Conservation (phyloP, 2,329 filamentous ascomycete species). For the Aspergillus amoenus region DNA sequence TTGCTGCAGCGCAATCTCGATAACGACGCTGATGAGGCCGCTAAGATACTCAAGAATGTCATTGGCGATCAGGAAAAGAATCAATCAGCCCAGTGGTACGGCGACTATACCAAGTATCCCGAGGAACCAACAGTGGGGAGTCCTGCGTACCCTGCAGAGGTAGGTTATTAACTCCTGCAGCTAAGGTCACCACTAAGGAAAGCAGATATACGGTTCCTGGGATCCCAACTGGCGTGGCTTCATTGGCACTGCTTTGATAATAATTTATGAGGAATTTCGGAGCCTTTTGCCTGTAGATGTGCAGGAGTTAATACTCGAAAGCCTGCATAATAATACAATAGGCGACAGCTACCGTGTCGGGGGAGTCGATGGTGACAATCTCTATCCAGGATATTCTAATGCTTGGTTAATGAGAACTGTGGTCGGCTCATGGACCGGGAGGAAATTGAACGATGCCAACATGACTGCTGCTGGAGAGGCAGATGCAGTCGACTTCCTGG, state of each 20-base stretch:
- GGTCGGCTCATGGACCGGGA: slow-evolving; percentile 59
- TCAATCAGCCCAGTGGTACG: slow-evolving; percentile 55
- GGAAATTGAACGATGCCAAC: slow-evolving; percentile 54
- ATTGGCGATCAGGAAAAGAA: slow-evolving; percentile 41
- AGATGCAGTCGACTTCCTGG: slow-evolving; percentile 57
- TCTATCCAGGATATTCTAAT: slow-evolving; percentile 64
- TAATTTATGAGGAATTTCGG: slow-evolving; percentile 59
- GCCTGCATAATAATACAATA: slow-evolving; percentile 55
- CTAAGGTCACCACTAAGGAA: background rate
- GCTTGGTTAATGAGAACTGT: slow-evolving; percentile 65
- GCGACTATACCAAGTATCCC: slow-evolving; percentile 31
- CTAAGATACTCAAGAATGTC: slow-evolving; percentile 55
- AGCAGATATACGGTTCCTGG: slow-evolving; percentile 56
- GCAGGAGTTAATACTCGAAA: slow-evolving; percentile 50
- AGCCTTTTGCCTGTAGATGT: slow-evolving; percentile 45
- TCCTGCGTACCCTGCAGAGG: slow-evolving; percentile 45
- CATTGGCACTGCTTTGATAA: slow-evolving; percentile 58
- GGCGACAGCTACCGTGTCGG: slow-evolving; percentile 64
- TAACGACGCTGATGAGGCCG: slow-evolving; percentile 51
- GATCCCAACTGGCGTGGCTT: slow-evolving; percentile 67
- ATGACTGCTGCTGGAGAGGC: slow-evolving; percentile 59
- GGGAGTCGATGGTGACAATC: slow-evolving; percentile 59
- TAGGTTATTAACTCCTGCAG: slow-evolving; percentile 2
- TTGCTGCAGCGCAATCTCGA: slow-evolving; percentile 56
- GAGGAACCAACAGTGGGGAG: slow-evolving; percentile 58